Conservation (phyloP, 164 flowering plant genomes). For the Houttuynia cordata region DNA sequence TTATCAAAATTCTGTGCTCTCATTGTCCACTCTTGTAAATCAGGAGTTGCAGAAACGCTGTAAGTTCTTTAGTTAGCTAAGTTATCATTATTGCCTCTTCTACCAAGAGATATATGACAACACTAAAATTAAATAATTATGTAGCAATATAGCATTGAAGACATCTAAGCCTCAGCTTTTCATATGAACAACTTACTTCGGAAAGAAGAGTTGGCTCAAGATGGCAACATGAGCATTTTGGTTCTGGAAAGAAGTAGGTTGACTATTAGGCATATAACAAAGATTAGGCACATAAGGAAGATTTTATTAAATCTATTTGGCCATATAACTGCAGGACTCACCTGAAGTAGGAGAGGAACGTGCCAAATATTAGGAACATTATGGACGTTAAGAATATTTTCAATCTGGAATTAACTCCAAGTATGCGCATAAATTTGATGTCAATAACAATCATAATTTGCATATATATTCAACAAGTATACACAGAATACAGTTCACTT, state of each 20-base stretch:
- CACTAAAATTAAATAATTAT: too few relatives aligned
- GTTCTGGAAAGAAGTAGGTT: conserved; percentile 33
- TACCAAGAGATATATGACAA: too few relatives aligned
- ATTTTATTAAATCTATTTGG: not conserved
- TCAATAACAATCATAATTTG: not conserved
- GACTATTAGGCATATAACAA: not conserved
- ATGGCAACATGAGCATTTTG: conserved; percentile 88
- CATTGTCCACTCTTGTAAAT: conserved; percentile 69
- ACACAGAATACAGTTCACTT: conserved; percentile 15
- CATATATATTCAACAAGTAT: not conserved
- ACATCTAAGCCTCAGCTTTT: too few relatives aligned
- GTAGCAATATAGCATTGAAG: too few relatives aligned
- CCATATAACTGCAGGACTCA: conserved; percentile 18
- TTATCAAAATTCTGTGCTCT: conserved; percentile 84
- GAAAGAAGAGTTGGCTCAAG: conserved; percentile 55
- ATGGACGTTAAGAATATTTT: conserved; percentile 75
- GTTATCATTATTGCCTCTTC: too few relatives aligned
- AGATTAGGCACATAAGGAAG: not conserved
- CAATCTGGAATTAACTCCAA: conserved; percentile 30
- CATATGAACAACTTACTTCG: conserved; percentile 29
- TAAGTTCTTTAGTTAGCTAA: conserved; percentile 5
- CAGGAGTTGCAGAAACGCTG: conserved; percentile 71
- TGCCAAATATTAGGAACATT: conserved; percentile 99
- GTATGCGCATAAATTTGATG: not conserved
- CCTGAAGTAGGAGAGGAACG: conserved; percentile 80